A percentile compares a stretch with the other conserved stretches of the same genome.
phyloP scores from a whole-genome alignment of 2,329 filamentous ascomycete species.

The Talaromyces albobiverticillius region DNA sequence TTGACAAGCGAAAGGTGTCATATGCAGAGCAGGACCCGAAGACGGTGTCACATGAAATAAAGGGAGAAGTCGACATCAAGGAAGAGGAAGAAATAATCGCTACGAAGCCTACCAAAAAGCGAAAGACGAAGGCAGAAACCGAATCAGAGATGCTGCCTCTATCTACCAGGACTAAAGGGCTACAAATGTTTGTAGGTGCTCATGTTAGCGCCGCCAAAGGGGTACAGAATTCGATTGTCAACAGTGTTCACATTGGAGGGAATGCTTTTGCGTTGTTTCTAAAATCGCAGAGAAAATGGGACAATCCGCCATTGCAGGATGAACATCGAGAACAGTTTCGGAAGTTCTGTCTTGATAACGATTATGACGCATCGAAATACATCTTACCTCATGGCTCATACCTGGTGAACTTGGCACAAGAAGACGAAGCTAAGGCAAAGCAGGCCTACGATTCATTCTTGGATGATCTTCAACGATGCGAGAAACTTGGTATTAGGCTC shows the following conservation, averaged over 20 bases:
- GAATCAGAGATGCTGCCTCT: constrained; percentile 60
- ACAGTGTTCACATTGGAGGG: constrained; percentile 74
- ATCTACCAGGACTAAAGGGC: constrained; percentile 64
- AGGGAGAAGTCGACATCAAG: constrained; percentile 19
- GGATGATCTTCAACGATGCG: constrained; percentile 83
- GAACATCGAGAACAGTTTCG: constrained; percentile 69
- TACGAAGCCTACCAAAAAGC: constrained; percentile 33
- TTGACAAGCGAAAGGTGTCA: neutral
- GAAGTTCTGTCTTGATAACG: constrained; percentile 63
- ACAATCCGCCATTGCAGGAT: constrained; percentile 70
- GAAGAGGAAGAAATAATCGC: constrained; percentile 20
- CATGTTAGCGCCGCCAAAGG: constrained; percentile 90
- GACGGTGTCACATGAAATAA: constrained; percentile 6
- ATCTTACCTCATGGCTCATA: constrained; percentile 93
- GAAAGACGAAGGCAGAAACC: constrained; percentile 55
- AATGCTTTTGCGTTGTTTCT: constrained; percentile 95
- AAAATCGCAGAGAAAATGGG: constrained; percentile 95
- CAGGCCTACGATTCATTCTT: constrained; percentile 85
- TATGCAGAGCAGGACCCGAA: neutral
- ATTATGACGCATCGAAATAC: constrained; percentile 68
- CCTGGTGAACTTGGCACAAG: constrained; percentile 90
- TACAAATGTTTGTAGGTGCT: constrained; percentile 84
- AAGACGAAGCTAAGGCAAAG: constrained; percentile 72
- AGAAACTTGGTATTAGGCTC: constrained; percentile 78
- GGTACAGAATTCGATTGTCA: constrained; percentile 81